phyloP scores from a whole-genome alignment of 192 early-diverging fungal species.

The Neocallimastix lanati region DNA sequence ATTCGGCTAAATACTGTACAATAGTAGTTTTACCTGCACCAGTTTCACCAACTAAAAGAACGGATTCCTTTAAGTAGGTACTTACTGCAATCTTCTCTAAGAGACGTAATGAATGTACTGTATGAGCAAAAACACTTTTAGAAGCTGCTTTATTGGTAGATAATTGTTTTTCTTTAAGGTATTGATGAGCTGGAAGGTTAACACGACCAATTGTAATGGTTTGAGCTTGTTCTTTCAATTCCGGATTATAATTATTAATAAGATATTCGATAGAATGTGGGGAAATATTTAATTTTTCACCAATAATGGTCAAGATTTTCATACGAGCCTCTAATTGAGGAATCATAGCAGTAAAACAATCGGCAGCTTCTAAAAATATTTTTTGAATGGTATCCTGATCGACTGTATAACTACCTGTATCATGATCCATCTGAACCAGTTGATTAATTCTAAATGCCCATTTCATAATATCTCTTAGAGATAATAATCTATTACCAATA shows the following conservation, averaged over 20 bases:
- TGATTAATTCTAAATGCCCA: neutral
- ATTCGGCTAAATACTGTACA: conserved; percentile 73
- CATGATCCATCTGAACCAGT: neutral
- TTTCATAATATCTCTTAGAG: conserved; percentile 7
- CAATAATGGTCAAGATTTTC: conserved; percentile 37
- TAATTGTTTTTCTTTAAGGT: neutral
- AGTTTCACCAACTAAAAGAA: conserved; percentile 86
- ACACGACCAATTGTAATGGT: conserved; percentile 34
- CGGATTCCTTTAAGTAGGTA: conserved; percentile 62
- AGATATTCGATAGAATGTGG: conserved; percentile 47
- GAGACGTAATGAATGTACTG: conserved; percentile 55
- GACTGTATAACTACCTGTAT: neutral
- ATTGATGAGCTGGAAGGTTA: conserved; percentile 13
- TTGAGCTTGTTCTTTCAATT: conserved; percentile 15
- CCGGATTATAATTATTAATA: conserved; percentile 47
- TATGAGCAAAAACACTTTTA: conserved; percentile 59
- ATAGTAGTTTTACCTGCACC: conserved; percentile 95
- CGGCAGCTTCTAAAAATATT: conserved; percentile 68
- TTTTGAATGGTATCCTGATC: conserved; percentile 15
- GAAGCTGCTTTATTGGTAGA: neutral
- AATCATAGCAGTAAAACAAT: conserved; percentile 73
- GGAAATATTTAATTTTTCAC: conserved; percentile 47
- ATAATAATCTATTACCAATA: conserved; percentile 5
- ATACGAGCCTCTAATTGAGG: conserved; percentile 44
- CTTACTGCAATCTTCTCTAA: conserved; percentile 73